A percentile compares a stretch with the other conserved stretches of the same genome.
These are phyloP conservation scores for Psilocybe sp. DNA, from an alignment of 768 basidiomycete species.

Conservation along the genomic window DNA sequence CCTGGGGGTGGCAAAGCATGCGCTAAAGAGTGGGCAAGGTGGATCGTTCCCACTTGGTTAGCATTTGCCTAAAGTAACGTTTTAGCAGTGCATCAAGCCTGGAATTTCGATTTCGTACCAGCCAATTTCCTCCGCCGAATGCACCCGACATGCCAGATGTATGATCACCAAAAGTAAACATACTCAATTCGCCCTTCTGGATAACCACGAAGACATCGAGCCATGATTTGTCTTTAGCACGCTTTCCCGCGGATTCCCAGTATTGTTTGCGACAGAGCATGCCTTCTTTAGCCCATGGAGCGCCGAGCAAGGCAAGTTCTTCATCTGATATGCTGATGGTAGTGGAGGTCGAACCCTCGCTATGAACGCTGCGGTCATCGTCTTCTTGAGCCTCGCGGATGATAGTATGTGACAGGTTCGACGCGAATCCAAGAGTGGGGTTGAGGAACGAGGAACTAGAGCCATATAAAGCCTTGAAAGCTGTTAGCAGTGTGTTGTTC, in stretches of 20 bases:
- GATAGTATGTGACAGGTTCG: constrained; percentile 93
- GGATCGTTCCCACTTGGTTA: constrained; percentile 74
- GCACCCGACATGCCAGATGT: constrained; percentile 58
- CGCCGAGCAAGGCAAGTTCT: constrained; percentile 89
- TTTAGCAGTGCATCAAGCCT: neutral
- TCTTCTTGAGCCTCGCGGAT: constrained; percentile 94
- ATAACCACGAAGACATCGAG: constrained; percentile 95
- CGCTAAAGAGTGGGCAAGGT: constrained; percentile 84
- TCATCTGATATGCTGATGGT: constrained; percentile 91
- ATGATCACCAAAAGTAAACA: constrained; percentile 91
- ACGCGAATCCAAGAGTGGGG: constrained; percentile 93
- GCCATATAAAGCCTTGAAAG: constrained; percentile 50
- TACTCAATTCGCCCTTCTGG: constrained; percentile 88
- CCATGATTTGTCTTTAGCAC: constrained; percentile 90
- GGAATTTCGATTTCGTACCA: constrained; percentile 54
- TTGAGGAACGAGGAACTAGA: constrained; percentile 71
- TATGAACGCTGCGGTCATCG: constrained; percentile 68
- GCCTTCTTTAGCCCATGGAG: constrained; percentile 99
- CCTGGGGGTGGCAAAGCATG: constrained; percentile 89
- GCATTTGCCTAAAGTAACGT: constrained; percentile 71
- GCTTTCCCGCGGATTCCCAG: constrained; percentile 81
- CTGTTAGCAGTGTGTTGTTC: constrained; percentile 1
- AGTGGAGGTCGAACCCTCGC: constrained; percentile 63
- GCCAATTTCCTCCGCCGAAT: constrained; percentile 97
- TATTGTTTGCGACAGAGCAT: constrained; percentile 94